Evolutionary conservation across 2,329 filamentous ascomycete species (phyloP).

Genomic region (Talaromyces sp.): DNA sequence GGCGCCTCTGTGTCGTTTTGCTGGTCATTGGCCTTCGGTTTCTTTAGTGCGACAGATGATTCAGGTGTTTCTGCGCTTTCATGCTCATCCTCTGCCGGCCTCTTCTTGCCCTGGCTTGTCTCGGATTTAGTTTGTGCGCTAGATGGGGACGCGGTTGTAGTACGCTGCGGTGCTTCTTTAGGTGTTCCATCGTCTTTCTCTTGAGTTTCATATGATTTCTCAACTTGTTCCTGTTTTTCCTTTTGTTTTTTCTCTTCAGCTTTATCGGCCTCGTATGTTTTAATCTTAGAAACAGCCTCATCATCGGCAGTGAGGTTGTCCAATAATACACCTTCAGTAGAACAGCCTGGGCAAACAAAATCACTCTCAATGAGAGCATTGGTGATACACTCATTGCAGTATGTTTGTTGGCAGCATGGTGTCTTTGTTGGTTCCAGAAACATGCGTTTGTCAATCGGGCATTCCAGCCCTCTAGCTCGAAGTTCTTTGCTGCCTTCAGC

Average conservation of each 20-base stretch:
- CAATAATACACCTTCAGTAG: slow-evolving; percentile 84
- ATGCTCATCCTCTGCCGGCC: slow-evolving; percentile 68
- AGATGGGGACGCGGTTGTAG: slow-evolving; percentile 23
- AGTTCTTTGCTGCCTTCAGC: slow-evolving; percentile 78
- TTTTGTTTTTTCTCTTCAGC: slow-evolving; percentile 39
- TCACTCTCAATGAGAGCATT: slow-evolving; percentile 98
- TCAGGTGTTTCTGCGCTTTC: slow-evolving; percentile 46
- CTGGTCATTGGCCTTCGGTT: slow-evolving; percentile 36
- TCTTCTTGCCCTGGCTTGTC: slow-evolving; percentile 61
- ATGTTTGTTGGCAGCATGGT: slow-evolving; percentile 95
- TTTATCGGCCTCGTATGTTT: slow-evolving; percentile 61
- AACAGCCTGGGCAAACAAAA: slow-evolving; percentile 89
- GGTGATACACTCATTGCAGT: slow-evolving; percentile 99
- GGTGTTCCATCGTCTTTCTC: slow-evolving; percentile 11
- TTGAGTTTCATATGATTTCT: slow-evolving; percentile 20
- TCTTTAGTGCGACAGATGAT: slow-evolving; percentile 32
- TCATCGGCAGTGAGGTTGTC: slow-evolving; percentile 84
- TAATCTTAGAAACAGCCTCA: slow-evolving; percentile 71
- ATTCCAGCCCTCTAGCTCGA: slow-evolving; percentile 82
- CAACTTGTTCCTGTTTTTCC: slow-evolving; percentile 26
- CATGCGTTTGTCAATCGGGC: slow-evolving; percentile 93
- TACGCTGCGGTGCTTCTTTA: slow-evolving; percentile 9
- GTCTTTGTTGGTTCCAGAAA: slow-evolving; percentile 99
- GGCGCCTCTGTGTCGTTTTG: not conserved
- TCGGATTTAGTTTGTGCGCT: slow-evolving; percentile 26